Evolutionary conservation across 192 early-diverging fungal species (phyloP).

Genomic region (Umbelopsis ramanniana): DNA sequence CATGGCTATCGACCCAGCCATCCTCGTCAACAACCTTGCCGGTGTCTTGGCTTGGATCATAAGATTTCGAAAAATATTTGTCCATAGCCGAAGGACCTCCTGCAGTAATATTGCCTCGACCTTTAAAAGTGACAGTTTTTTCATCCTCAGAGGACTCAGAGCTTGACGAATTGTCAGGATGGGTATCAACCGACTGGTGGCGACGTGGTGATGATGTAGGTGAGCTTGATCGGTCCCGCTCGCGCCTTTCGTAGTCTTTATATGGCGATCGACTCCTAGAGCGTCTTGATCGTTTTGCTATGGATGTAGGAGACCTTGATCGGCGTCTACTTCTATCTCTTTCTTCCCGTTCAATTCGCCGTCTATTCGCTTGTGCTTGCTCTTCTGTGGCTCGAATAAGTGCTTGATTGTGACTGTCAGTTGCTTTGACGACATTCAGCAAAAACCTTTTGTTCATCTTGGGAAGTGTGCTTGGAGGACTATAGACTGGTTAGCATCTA

Average conservation of each 20-base stretch:
- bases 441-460: constrained; percentile 66
- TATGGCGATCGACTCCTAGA: not conserved
- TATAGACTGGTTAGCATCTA: constrained; percentile 16
- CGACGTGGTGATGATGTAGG: constrained; percentile 12
- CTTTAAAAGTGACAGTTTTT: constrained; percentile 19
- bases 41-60: constrained; percentile 52
- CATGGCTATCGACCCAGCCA: not conserved
- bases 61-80: constrained; percentile 57
- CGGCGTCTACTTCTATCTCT: constrained; percentile 3
- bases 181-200: not conserved
- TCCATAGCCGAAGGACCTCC: constrained; percentile 54
- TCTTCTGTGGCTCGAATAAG: constrained; percentile 53
- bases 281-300: not conserved
- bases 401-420: constrained; percentile 57
- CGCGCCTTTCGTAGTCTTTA: not conserved
- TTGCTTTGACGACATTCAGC: constrained; percentile 56
- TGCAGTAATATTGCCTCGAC: constrained; percentile 44
- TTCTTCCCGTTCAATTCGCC: constrained; percentile 20
- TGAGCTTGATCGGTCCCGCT: not conserved
- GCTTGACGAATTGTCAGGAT: not conserved
- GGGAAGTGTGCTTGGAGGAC: constrained; percentile 44
- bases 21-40: constrained; percentile 34
- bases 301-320: not conserved
- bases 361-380: constrained; percentile 39
- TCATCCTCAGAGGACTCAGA: not conserved